Base-by-base conservation (phyloP, 169 alveolate genomes). In the Plasmodium malariae region DNA sequence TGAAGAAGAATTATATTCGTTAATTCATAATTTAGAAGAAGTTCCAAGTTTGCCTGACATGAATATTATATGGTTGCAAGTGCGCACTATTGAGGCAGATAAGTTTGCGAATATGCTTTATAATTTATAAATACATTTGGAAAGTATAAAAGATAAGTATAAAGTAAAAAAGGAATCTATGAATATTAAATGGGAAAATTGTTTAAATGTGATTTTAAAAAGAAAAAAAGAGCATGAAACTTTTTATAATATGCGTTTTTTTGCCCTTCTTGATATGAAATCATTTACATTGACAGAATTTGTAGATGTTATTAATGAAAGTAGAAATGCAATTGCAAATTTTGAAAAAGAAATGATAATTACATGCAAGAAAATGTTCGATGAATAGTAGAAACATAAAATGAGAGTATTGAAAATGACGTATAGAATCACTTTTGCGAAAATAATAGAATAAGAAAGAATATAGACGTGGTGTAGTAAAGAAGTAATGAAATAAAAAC, bases 231-330 rank as follows among this genome's bases (percentile, higher is more conserved):
- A 63, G 3, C 73, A 63, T 63, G 73, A 63, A 26, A 40, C 28
- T 28, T 63, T 63, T 63, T 63, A 63, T 6, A 63, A 63, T 63
- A 63, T 63, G 73, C 73, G 34, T 63, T 63, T 63, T 9, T 63
- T 24, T 28, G 73, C 73, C 11, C 48, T 63, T 32, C 73, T 63
- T 21, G 73, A 63, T 28, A 36, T 36, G 54, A 40, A 63, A 63
- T 63, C 73, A 6, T 63, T 63, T 63, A 43, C 34, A 63, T 40
- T 63, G 24, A 63, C 19, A 2, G 73, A 63, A 63, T 63, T 63
- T 63, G 54, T 63, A 63, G 73, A 63, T 28, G 11, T 63, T 28
- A 63, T 63, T 43, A 63, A 63, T 28, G 73, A 63, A 43, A 63
- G 73, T 24, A 28, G 54, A 43, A 43, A 24, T 2, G 5, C 73